Evolutionary conservation across 495 filamentous ascomycete species (phyloP).

Genomic region (Aspergillus diversus): DNA sequence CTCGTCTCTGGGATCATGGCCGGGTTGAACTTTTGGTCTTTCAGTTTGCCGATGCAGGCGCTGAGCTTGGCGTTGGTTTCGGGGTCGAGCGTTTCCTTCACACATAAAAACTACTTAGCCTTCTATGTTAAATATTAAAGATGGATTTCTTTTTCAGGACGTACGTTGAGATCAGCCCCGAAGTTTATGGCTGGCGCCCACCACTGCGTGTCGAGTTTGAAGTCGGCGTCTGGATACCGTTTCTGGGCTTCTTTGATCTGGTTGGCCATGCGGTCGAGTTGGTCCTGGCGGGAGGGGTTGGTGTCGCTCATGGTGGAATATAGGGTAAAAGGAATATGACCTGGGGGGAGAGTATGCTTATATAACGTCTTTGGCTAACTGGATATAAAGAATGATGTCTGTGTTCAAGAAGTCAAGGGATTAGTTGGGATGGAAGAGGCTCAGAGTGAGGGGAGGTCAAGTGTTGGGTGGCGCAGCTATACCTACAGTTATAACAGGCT

Average conservation of each 20-base stretch:
- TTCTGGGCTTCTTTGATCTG: neutral
- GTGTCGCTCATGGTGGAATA: neutral
- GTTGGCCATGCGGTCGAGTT: neutral
- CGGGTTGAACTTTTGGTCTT: neutral
- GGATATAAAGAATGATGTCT: too few species aligned
- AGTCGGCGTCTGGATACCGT: neutral
- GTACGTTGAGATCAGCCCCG: neutral
- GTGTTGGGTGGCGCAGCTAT: too few species aligned
- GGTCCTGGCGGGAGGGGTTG: neutral
- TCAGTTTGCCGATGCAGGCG: neutral
- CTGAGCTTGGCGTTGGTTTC: neutral
- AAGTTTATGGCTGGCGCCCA: neutral
- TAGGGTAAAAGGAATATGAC: too few species aligned
- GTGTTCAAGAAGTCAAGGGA: too few species aligned
- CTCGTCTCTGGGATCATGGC: neutral
- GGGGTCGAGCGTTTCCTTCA: neutral
- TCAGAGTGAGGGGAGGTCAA: too few species aligned
- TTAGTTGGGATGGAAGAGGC: too few species aligned
- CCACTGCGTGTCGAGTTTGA: neutral
- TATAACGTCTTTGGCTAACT: too few species aligned
- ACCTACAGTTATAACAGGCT: too few species aligned
- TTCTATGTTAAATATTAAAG: too few species aligned
- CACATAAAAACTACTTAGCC: neutral
- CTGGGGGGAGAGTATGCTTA: too few species aligned
- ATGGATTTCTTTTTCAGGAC: neutral